Percentiles rank a stretch among this genome's conserved stretches.
Conservation (phyloP, 345 rosid species). For the Eutrema yunnanense region DNA sequence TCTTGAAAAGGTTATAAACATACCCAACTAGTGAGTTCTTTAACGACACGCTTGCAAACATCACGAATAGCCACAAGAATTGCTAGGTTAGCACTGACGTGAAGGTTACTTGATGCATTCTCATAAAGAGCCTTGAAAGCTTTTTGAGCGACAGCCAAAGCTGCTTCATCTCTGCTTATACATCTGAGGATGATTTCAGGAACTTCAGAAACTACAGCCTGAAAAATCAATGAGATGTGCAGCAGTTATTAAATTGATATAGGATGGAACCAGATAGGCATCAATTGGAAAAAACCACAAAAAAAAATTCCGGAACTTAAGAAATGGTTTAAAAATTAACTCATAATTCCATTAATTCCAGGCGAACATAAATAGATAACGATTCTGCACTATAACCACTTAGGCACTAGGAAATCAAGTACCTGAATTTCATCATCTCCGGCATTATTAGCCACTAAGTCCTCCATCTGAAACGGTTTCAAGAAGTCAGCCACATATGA, state of each 20-base stretch:
- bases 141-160: constrained; percentile 95
- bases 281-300: not conserved
- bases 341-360: not conserved
- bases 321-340: not conserved
- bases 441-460: constrained; percentile 55
- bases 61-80: constrained; percentile 88
- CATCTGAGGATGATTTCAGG: constrained; percentile 96
- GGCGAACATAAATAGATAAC: not conserved
- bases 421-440: constrained; percentile 93
- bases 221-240: constrained; percentile 15
- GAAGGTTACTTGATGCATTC: constrained; percentile 69
- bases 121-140: constrained; percentile 90
- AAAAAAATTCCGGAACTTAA: not conserved
- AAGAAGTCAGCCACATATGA: constrained; percentile 16
- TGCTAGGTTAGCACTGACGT: constrained; percentile 70
- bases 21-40: constrained; percentile 99
- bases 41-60: constrained; percentile 89
- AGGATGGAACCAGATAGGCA: not conserved
- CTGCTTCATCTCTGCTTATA: constrained; percentile 93
- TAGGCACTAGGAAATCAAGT: constrained; percentile 13
- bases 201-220: constrained; percentile 84
- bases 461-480: constrained; percentile 66
- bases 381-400: not conserved
- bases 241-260: not conserved
- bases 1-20: constrained; percentile 21